Percentiles rank a stretch among this genome's conserved stretches.
Evolutionary conservation across 305 asterid species (phyloP).

Genomic region (Fraxinus nigra): DNA sequence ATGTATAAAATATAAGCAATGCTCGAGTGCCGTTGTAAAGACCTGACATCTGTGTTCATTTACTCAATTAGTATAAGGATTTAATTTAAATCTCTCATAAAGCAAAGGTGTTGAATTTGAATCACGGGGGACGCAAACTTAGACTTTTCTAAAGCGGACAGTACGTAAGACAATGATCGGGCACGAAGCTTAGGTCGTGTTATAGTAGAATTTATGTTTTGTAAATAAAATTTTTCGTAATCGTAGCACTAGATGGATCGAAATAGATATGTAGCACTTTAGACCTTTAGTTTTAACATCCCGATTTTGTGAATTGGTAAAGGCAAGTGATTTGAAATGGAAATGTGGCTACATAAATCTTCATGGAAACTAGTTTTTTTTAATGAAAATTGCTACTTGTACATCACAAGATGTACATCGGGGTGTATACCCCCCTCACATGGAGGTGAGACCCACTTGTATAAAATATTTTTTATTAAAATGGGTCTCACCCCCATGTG

Average conservation of each 20-base stretch:
- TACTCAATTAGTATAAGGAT: too few species aligned
- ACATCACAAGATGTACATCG: too few species aligned
- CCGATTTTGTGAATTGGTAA: neutral
- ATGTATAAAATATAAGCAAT: neutral
- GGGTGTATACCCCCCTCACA: too few species aligned
- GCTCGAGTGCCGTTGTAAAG: neutral
- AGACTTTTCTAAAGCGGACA: neutral
- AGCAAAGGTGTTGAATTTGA: too few species aligned
- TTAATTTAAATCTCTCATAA: too few species aligned
- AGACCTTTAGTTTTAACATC: neutral
- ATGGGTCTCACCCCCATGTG: too few species aligned
- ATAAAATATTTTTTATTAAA: too few species aligned
- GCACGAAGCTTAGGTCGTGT: neutral
- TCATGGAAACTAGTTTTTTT: neutral
- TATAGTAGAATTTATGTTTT: neutral
- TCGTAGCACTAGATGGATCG: neutral
- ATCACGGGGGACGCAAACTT: neutral
- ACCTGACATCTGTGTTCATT: neutral
- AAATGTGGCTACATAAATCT: neutral
- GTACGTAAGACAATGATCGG: fast-evolving
- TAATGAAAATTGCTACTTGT: too few species aligned
- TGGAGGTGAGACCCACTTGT: too few species aligned
- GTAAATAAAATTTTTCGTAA: neutral
- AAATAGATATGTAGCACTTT: neutral
- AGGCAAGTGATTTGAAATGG: neutral